phyloP scores from a whole-genome alignment of 1,139 yeast species.

The Pneumocystis sp. region DNA sequence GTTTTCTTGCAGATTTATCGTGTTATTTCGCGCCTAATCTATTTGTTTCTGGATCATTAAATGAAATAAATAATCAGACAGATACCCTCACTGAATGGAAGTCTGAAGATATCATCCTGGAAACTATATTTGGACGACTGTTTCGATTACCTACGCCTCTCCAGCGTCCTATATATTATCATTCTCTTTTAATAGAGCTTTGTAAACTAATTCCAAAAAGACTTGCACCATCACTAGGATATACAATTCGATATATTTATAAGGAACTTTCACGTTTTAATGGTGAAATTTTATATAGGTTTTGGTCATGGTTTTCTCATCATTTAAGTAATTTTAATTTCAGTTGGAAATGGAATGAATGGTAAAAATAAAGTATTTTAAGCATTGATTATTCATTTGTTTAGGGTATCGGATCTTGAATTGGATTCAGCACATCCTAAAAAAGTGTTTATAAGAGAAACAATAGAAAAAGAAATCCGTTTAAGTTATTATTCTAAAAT shows the following conservation, averaged over 20 bases:
- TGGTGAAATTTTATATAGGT: slow-evolving; percentile 57
- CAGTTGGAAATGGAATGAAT: slow-evolving; percentile 97
- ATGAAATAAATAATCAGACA: slow-evolving; percentile 45
- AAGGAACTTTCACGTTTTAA: slow-evolving; percentile 53
- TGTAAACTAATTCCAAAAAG: slow-evolving; percentile 78
- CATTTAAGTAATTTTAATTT: slow-evolving; percentile 89
- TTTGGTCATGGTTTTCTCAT: slow-evolving; percentile 82
- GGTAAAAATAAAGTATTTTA: slow-evolving; percentile 29
- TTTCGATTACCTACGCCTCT: slow-evolving; percentile 57
- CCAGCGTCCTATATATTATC: slow-evolving; percentile 63
- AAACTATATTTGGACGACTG: slow-evolving; percentile 62
- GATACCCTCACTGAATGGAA: slow-evolving; percentile 53
- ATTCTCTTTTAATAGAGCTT: slow-evolving; percentile 74
- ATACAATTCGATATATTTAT: slow-evolving; percentile 78
- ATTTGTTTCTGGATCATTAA: slow-evolving; percentile 74
- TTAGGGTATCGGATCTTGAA: slow-evolving; percentile 18
- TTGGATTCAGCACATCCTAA: slow-evolving; percentile 50
- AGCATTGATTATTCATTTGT: neutral
- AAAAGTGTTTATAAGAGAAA: slow-evolving; percentile 56
- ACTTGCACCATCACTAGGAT: slow-evolving; percentile 88
- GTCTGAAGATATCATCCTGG: slow-evolving; percentile 79
- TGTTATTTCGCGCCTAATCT: slow-evolving; percentile 52
- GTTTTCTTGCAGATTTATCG: slow-evolving; percentile 65
- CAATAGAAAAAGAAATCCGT: slow-evolving; percentile 71
- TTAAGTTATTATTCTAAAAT: slow-evolving; percentile 59